phyloP scores from a whole-genome alignment of 2,329 filamentous ascomycete genomes.

The Paecilomyces fulvus region DNA sequence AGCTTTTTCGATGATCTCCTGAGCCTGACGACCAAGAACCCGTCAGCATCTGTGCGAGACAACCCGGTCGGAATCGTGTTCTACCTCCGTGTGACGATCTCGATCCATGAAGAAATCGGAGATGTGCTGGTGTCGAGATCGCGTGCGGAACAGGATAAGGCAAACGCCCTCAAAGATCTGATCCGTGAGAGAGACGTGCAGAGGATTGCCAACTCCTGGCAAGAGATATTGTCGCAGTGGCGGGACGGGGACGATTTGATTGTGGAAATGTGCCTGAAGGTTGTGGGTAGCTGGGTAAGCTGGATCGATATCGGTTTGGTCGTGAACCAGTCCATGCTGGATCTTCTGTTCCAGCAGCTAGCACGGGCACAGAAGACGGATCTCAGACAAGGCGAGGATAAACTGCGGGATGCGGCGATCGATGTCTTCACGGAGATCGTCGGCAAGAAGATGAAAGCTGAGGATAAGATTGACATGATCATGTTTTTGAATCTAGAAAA shows the following conservation, averaged over 20 bases:
- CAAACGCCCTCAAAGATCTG: conserved; percentile 83
- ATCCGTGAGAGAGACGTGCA: conserved; percentile 78
- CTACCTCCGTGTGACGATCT: conserved; percentile 79
- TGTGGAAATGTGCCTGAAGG: conserved; percentile 79
- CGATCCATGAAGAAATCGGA: conserved; percentile 94
- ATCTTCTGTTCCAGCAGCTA: conserved; percentile 75
- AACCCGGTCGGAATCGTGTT: conserved; percentile 71
- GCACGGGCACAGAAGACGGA: conserved; percentile 59
- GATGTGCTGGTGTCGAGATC: conserved; percentile 79
- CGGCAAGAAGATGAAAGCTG: conserved; percentile 92
- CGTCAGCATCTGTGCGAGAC: conserved; percentile 50
- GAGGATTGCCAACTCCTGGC: conserved; percentile 84
- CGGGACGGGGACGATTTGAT: conserved; percentile 60
- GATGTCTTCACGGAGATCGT: conserved; percentile 94
- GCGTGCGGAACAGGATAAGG: conserved; percentile 70
- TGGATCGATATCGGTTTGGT: conserved; percentile 97
- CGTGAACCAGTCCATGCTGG: conserved; percentile 81
- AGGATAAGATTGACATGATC: conserved; percentile 87
- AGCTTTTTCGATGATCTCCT: conserved; percentile 87
- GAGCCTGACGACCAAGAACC: conserved; percentile 57
- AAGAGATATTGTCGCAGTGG: conserved; percentile 77
- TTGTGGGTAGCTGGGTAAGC: conserved; percentile 95
- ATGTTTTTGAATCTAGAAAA: conserved; percentile 77
- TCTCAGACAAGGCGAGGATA: conserved; percentile 63
- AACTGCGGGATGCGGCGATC: conserved; percentile 81